These are phyloP conservation scores for Hygrophoropsis aurantiaca DNA, from an alignment of 768 basidiomycete species.

Conservation along the genomic window DNA sequence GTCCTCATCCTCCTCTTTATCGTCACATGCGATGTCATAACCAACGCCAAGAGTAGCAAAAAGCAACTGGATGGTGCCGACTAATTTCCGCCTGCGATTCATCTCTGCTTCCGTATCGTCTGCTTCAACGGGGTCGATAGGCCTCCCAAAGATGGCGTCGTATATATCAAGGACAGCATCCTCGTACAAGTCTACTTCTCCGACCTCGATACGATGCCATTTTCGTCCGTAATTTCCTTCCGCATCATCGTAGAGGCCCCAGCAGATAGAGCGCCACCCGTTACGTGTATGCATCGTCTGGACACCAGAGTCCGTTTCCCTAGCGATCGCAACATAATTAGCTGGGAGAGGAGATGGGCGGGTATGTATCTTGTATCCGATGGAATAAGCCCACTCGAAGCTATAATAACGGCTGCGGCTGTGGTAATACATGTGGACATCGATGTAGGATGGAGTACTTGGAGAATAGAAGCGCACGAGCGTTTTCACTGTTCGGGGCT, in stretches of 20 bases:
- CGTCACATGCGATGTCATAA: slow-evolving; percentile 10
- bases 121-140: slow-evolving; percentile 2
- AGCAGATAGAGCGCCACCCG: slow-evolving; percentile 14
- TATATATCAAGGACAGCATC: slow-evolving; percentile 9
- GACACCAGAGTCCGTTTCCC: not conserved
- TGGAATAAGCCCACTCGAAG: slow-evolving; percentile 11
- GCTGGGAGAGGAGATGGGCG: not conserved
- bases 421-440: slow-evolving; percentile 14
- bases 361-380: slow-evolving; percentile 8
- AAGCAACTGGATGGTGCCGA: slow-evolving; percentile 7
- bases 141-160: slow-evolving; percentile 7
- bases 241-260: slow-evolving; percentile 11
- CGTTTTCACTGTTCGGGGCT: slow-evolving; percentile 4
- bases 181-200: slow-evolving; percentile 3
- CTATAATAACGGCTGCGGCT: not conserved
- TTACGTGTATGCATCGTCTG: slow-evolving; percentile 2
- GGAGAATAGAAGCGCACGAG: slow-evolving; percentile 8
- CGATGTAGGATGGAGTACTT: slow-evolving; percentile 11
- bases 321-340: not conserved
- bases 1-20: slow-evolving; percentile 3
- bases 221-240: slow-evolving; percentile 1
- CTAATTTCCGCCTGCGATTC: slow-evolving; percentile 4
- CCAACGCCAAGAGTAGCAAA: slow-evolving; percentile 10
- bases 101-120: not conserved
- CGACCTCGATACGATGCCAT: slow-evolving; percentile 1